Evolutionary conservation across 768 basidiomycete genomes (phyloP).

Genomic region (Mycena vitilis): DNA sequence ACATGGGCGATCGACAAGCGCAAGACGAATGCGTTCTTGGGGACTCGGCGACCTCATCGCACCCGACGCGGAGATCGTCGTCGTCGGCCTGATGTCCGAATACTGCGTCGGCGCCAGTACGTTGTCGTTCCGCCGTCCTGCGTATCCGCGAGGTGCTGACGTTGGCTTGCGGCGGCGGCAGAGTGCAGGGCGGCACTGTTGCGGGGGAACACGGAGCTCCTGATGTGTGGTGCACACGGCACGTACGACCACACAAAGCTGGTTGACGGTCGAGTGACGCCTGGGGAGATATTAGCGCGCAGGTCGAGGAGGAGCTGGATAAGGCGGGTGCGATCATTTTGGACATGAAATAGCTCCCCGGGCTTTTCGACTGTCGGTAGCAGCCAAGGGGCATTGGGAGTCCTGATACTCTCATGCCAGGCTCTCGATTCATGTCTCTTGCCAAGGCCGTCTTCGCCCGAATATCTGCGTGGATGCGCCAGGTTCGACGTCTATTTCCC

Average conservation of each 20-base stretch:
- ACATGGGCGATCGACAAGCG: slow-evolving; percentile 80
- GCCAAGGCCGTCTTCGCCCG: too few species aligned
- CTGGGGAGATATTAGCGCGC: slow-evolving; percentile 63
- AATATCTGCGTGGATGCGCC: too few species aligned
- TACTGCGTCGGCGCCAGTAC: slow-evolving; percentile 63
- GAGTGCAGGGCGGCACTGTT: slow-evolving; percentile 72
- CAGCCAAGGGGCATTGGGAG: too few species aligned
- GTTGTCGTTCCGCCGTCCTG: too few species aligned
- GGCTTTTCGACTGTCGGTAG: slow-evolving; percentile 68
- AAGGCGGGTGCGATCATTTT: slow-evolving; percentile 74
- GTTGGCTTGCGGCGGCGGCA: slow-evolving; percentile 13
- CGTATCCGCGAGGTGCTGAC: too few species aligned
- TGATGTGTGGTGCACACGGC: slow-evolving; percentile 74
- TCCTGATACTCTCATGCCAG: too few species aligned
- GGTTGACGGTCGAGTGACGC: slow-evolving; percentile 65
- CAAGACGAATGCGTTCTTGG: slow-evolving; percentile 78
- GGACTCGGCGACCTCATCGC: slow-evolving; percentile 68
- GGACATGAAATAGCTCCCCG: slow-evolving; percentile 73
- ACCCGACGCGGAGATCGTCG: slow-evolving; percentile 68
- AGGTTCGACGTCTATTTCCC: too few species aligned
- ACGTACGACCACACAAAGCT: slow-evolving; percentile 76
- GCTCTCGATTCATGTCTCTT: not conserved
- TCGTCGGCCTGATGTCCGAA: slow-evolving; percentile 77
- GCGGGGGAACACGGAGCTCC: slow-evolving; percentile 73
- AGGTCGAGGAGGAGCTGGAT: slow-evolving; percentile 75